These are phyloP conservation scores for Symbiodinium natans DNA, from an alignment of 73 alveolate genomes.

Conservation along the genomic window DNA sequence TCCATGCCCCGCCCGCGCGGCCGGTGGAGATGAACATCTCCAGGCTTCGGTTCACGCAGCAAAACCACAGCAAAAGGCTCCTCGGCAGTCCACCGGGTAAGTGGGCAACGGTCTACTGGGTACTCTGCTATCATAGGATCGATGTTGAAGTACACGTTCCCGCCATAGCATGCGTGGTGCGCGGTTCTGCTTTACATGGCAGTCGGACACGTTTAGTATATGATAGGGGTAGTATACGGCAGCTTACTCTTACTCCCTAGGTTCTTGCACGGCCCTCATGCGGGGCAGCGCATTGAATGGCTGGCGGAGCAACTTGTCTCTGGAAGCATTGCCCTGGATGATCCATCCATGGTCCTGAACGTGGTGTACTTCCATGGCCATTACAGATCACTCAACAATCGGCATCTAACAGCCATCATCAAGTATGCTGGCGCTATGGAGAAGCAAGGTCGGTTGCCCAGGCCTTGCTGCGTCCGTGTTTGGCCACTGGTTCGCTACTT, in stretches of 20 bases:
- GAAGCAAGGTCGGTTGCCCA: not conserved
- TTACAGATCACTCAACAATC: slow-evolving; percentile 41
- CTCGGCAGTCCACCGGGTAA: not conserved
- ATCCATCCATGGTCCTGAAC: slow-evolving; percentile 49
- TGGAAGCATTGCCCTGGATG: not conserved
- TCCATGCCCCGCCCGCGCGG: not conserved
- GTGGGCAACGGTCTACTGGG: not conserved
- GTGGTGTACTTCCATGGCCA: slow-evolving; percentile 50
- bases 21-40: slow-evolving; percentile 10
- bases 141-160: not conserved
- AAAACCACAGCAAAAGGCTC: slow-evolving; percentile 32
- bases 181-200: no score
- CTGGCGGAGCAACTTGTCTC: not conserved
- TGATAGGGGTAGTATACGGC: not conserved
- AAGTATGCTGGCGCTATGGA: not conserved
- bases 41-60: slow-evolving; percentile 19
- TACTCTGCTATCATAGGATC: not conserved
- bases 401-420: slow-evolving; percentile 34
- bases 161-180: not conserved
- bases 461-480: slow-evolving; percentile 20
- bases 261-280: slow-evolving; percentile 50
- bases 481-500: slow-evolving; percentile 56
- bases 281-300: slow-evolving; percentile 51
- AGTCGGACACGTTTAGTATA: not conserved
- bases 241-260: no score